Percentiles rank a stretch among this genome's conserved stretches.
phyloP scores from a whole-genome alignment of 2,329 filamentous ascomycete genomes.

The Paraphaeosphaeria sporulosa region DNA sequence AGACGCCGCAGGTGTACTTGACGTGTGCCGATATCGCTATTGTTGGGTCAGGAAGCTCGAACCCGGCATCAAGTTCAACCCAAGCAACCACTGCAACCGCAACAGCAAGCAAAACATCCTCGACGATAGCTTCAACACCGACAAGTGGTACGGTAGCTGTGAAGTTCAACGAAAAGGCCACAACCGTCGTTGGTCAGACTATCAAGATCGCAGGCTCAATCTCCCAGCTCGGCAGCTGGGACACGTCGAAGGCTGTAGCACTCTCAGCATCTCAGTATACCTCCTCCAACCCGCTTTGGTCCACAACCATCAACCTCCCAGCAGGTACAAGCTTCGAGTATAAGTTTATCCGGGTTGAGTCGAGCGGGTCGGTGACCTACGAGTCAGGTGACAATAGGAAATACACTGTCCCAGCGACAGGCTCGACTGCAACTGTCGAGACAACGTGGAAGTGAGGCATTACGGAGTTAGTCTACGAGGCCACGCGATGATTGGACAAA shows the following conservation, averaged over 20 bases:
- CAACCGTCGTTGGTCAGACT: constrained; percentile 59
- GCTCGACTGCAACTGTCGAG: constrained; percentile 27
- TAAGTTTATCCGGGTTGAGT: constrained; percentile 56
- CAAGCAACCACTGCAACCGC: constrained; percentile 18
- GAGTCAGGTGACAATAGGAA: constrained; percentile 54
- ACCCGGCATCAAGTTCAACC: constrained; percentile 20
- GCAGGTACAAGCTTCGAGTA: constrained; percentile 56
- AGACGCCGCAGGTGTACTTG: constrained; percentile 43
- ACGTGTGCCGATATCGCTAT: constrained; percentile 45
- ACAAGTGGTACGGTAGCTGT: constrained; percentile 42
- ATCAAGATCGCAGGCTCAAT: constrained; percentile 56
- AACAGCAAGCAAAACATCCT: constrained; percentile 20
- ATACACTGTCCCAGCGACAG: constrained; percentile 42
- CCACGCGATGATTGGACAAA: not conserved
- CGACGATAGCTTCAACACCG: constrained; percentile 20
- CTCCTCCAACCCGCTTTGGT: constrained; percentile 55
- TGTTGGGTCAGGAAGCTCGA: constrained; percentile 25
- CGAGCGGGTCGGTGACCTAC: constrained; percentile 55
- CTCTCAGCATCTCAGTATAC: constrained; percentile 56
- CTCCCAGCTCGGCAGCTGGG: constrained; percentile 55
- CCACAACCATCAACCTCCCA: constrained; percentile 49
- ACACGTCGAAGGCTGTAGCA: constrained; percentile 49
- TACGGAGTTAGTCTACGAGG: not conserved
- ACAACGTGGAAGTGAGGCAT: constrained; percentile 32
- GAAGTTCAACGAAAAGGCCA: constrained; percentile 57